A percentile compares a stretch with the other conserved stretches of the same genome.
Conservation (phyloP, 2,329 filamentous ascomycete species). For the Didymella pinodella region DNA sequence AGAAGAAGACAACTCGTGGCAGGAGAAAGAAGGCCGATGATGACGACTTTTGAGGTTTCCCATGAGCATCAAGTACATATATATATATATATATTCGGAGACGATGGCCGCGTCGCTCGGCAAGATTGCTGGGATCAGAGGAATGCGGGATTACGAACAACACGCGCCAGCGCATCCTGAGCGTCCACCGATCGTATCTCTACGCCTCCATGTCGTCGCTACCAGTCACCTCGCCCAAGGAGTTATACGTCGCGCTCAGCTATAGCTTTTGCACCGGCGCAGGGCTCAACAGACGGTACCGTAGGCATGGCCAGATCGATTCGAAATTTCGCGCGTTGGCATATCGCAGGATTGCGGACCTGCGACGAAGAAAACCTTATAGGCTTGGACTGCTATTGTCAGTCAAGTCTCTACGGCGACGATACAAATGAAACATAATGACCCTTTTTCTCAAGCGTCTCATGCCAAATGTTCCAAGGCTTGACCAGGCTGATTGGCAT, state of each 20-base stretch:
- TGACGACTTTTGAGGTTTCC: constrained; percentile 43
- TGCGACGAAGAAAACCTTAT: not conserved
- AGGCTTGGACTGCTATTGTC: not conserved
- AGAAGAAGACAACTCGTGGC: constrained; percentile 52
- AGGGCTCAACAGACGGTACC: not conserved
- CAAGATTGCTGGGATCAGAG: not conserved
- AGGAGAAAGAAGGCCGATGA: constrained; percentile 52
- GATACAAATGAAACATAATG: constrained; percentile 20
- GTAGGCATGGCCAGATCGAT: not conserved
- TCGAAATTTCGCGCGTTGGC: not conserved
- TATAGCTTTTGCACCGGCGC: not conserved
- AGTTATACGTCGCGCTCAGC: not conserved
- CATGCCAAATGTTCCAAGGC: not conserved
- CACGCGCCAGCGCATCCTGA: not conserved
- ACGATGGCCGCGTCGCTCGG: not conserved
- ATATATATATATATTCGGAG: not conserved
- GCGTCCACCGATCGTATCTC: not conserved
- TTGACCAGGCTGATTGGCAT: not conserved
- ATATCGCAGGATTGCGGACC: not conserved
- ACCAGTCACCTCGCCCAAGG: not conserved
- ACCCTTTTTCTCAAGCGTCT: not conserved
- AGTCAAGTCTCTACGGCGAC: not conserved
- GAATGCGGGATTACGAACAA: not conserved
- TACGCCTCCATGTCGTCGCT: not conserved
- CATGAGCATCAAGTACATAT: not conserved